Evolutionary conservation across 352 stramenopile genomes (phyloP), one percentile per base, ranked within the genome.

Genomic region (Poterioochromonas sp.): DNA sequence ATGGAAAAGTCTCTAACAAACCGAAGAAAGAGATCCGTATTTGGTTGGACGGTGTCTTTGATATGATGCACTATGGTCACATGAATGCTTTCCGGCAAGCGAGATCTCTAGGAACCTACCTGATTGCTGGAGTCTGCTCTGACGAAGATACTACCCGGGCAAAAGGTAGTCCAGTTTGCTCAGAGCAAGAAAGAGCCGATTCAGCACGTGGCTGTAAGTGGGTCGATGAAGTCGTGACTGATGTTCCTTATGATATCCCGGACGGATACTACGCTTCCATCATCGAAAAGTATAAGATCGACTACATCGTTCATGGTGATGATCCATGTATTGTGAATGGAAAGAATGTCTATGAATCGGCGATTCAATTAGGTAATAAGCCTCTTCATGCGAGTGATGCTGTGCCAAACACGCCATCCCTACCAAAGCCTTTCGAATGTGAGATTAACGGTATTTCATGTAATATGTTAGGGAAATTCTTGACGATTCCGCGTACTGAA

Each of bases 41-140:
- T 79, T 99, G 96, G 88, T 97, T 98, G 91, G 95, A 99, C 80
- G 95, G 95, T 69, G 94, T 93, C 39, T 99, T 99, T 84, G 95
- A 99, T 84, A 94, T 98, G 87, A 97, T 98, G 92, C 95, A 99
- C 85, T 99, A 98, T 84, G 95, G 95, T 35, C 95, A 99, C 86
- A 98, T 98, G 94, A 98, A 98, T 85, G 95, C 94, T 12, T 99
- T 99, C 87, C 93, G 94, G 39, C 91, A 98, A 77, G 95, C 90
- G 47, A 85, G 90, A 65, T 90, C 93, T 15, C 86, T 99, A 2
- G 95, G 95, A 35, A 98, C 94, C 76, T 94, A 97, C 82, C 85
- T 99, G 0, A 91, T 99, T 44, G 95, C 98, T 0, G 95, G 95
- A 26, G 91, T 99, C 32, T 98, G 98, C 83, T 94, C 93, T 62